phyloP scores from a whole-genome alignment of 2,329 filamentous ascomycete genomes.

The Trichophyton verrucosum region DNA sequence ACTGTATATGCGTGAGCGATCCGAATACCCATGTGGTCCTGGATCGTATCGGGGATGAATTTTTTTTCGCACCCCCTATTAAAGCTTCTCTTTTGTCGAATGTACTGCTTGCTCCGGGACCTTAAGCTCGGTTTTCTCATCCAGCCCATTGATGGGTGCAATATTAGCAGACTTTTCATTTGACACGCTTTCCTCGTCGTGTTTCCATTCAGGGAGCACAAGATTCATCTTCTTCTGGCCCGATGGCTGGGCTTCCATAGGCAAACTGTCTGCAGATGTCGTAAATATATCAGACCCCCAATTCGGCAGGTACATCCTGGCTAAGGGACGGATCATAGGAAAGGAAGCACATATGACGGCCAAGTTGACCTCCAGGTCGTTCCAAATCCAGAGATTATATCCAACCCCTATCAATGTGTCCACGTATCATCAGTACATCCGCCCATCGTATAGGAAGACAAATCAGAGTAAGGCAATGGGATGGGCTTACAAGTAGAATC shows the following conservation, averaged over 20 bases:
- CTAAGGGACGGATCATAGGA: constrained; percentile 14
- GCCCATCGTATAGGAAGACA: neutral
- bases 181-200: neutral
- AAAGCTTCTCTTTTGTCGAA: neutral
- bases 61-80: no score
- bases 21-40: neutral
- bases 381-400: constrained; percentile 16
- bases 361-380: constrained; percentile 15
- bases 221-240: neutral
- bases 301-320: constrained; percentile 10
- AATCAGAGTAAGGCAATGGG: neutral
- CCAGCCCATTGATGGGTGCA: neutral
- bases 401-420: constrained; percentile 10
- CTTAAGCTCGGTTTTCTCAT: neutral
- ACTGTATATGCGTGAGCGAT: neutral
- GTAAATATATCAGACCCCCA: constrained; percentile 3
- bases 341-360: constrained; percentile 17
- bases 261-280: neutral
- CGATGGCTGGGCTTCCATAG: neutral
- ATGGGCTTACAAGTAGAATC: constrained; percentile 14
- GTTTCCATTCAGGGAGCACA: neutral
- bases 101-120: neutral
- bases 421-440: neutral
- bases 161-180: neutral
- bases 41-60: neutral